Base-by-base conservation (phyloP, 164 flowering plant genomes). In the Magnolia officinalis region DNA sequence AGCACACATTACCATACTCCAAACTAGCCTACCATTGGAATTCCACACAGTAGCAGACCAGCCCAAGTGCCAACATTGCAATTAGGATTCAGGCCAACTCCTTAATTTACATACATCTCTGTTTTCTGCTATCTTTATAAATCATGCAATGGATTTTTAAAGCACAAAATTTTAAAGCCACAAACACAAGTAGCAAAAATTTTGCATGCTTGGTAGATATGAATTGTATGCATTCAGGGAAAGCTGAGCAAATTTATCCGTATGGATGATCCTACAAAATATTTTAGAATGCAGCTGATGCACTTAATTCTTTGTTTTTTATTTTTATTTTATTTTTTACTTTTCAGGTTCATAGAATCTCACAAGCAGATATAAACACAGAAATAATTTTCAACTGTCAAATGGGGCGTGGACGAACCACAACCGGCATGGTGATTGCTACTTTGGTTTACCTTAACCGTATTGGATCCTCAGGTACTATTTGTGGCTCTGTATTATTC, bases 351-450 rank as follows among this genome's bases (percentile, higher is more conserved):
- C 81, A 83, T 72, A 90, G 83, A 82, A 90, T 95, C 73, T 95
- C 91, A 59, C 90, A 86, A 81, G 88, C 90, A 67, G 88, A 88
- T 79, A 74, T 92, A 82, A 86, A 81, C 24, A 87, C 94, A n/a
- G 92, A 90, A 78, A 88, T 95, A 74, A 81, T 93, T 79, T 95
- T 95, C 75, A 95, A 95, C 78, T 95, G 98, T 84, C 98, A 95
- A 89, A 93, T 93, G 97, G 98, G 98, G 50, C 97, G 98, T 76
- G 98, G 98, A 82, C 81, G 98, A 37, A 95, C 97, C 24, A 95
- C 98, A 59, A 95, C 98, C 59, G 98, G 98, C 71, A 95, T 95
- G 98, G 98, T 95, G 82, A 92, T 95, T 84, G 98, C 98, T 45
- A 95, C 97, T 69, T 83, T 95, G 87, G 85, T 93, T 76, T 93